phyloP scores from a whole-genome alignment of 163 green algal species.

The Prototheca cutis region DNA sequence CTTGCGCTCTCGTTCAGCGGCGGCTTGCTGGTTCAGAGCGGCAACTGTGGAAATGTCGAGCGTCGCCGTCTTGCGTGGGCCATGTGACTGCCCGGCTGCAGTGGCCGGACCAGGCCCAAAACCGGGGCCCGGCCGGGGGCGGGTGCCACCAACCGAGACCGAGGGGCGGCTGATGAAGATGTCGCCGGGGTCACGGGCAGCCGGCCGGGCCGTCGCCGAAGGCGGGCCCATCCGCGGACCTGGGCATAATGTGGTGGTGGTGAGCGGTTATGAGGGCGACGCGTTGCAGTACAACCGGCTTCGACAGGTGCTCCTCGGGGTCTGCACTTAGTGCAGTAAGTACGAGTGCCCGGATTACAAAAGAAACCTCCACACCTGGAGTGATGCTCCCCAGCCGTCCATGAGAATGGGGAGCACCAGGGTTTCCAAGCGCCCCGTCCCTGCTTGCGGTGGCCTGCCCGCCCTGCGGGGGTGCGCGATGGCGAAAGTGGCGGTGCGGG shows the following conservation, averaged over 20 bases:
- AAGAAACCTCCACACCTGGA: too few species aligned
- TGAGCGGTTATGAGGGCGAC: too few species aligned
- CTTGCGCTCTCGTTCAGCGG: slow-evolving; percentile 4
- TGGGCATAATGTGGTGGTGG: too few species aligned
- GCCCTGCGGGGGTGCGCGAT: slow-evolving; percentile 1
- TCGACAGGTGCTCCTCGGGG: too few species aligned
- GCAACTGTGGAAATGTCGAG: slow-evolving; percentile 6
- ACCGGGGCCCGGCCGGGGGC: background rate
- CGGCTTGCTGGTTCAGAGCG: slow-evolving; percentile 1
- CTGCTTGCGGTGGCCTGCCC: too few species aligned
- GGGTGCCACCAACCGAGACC: background rate
- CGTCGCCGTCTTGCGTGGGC: background rate
- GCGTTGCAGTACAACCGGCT: too few species aligned
- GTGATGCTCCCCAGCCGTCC: too few species aligned
- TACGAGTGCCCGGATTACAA: too few species aligned
- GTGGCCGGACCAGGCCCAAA: too few species aligned
- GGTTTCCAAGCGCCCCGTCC: too few species aligned
- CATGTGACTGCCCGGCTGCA: background rate
- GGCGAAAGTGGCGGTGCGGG: slow-evolving; percentile 15
- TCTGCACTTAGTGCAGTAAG: too few species aligned
- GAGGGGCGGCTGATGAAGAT: background rate
- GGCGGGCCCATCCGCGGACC: background rate
- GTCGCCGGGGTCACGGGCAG: background rate
- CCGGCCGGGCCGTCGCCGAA: background rate
- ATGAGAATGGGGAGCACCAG: too few species aligned